A percentile compares a stretch with the other conserved stretches of the same genome.
Conservation (phyloP, 1,284 basidiomycete genomes). For the Hemileia vastatrix region DNA sequence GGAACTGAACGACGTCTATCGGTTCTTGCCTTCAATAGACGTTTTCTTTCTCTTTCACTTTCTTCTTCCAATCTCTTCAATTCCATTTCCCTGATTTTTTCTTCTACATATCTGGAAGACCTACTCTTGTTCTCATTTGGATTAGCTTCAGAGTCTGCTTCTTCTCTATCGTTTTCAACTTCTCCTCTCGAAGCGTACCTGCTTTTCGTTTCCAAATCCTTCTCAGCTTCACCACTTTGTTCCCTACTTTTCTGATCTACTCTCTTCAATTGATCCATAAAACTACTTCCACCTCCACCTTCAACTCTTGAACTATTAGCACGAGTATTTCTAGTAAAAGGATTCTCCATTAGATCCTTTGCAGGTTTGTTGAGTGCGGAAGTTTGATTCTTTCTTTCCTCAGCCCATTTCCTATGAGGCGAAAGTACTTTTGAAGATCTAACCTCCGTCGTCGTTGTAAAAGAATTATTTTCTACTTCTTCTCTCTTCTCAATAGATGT, state of each 20-base stretch:
- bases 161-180: neutral
- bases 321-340: neutral
- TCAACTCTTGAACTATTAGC: neutral
- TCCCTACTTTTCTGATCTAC: neutral
- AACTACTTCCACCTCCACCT: neutral
- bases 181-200: neutral
- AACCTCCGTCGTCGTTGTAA: no score
- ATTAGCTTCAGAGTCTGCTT: neutral
- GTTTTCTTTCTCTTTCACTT: neutral
- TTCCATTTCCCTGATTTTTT: neutral
- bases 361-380: no score
- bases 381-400: no score
- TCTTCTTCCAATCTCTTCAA: neutral
- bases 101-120: neutral
- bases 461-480: no score
- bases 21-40: neutral
- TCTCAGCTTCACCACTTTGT: constrained; percentile 21
- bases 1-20: neutral
- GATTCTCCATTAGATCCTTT: neutral
- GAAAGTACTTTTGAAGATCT: no score
- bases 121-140: neutral
- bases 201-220: constrained; percentile 22
- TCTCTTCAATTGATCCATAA: neutral
- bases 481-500: no score
- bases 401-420: no score